Conservation (phyloP, 2,329 filamentous ascomycete genomes). For the Bipolaris victoriae region DNA sequence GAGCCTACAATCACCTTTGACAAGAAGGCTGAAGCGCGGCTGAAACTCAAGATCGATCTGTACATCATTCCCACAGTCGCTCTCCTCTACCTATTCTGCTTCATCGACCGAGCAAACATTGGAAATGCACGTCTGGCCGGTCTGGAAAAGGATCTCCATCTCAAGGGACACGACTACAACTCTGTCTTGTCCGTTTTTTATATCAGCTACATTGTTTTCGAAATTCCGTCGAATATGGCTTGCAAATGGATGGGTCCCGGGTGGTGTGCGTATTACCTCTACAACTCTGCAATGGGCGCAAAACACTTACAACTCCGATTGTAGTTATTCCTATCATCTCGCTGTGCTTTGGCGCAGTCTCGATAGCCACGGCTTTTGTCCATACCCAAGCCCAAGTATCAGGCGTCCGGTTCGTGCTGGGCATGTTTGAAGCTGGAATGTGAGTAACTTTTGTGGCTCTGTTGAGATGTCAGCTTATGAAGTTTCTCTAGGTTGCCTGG, state of each 20-base stretch:
- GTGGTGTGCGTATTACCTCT: constrained; percentile 56
- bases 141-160: constrained; percentile 65
- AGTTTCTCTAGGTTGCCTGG: constrained; percentile 60
- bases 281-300: neutral
- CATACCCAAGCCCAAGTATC: constrained; percentile 59
- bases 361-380: constrained; percentile 71
- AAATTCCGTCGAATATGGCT: constrained; percentile 69
- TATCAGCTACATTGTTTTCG: constrained; percentile 67
- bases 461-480: no score
- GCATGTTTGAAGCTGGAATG: constrained; percentile 74
- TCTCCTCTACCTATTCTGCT: constrained; percentile 73
- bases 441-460: no score
- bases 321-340: constrained; percentile 65
- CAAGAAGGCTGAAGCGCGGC: constrained; percentile 60
- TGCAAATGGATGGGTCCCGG: constrained; percentile 76
- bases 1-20: constrained; percentile 56
- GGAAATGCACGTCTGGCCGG: constrained; percentile 73
- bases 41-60: constrained; percentile 70
- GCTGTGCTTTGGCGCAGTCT: constrained; percentile 67
- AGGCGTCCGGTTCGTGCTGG: constrained; percentile 70
- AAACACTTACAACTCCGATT: neutral
- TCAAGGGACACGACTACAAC: constrained; percentile 72
- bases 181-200: constrained; percentile 71
- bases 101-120: constrained; percentile 77
- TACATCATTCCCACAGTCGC: constrained; percentile 70